A percentile compares a stretch with the other conserved stretches of the same genome.
These are phyloP conservation scores for Hypoxylon perforatum DNA, from an alignment of 495 filamentous ascomycete genomes.

Conservation along the genomic window DNA sequence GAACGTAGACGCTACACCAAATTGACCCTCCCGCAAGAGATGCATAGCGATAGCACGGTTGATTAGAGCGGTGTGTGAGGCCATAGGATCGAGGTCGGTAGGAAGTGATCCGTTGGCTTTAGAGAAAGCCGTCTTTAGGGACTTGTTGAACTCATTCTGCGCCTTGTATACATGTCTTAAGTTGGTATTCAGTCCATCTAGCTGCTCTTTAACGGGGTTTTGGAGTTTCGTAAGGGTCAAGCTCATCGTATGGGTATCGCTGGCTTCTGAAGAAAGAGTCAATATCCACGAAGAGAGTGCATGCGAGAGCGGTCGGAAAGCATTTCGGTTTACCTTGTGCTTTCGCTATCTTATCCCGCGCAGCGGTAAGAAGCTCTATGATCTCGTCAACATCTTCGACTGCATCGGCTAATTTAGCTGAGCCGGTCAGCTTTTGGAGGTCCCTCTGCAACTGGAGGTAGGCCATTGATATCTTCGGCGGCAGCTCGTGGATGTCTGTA, in stretches of 20 bases:
- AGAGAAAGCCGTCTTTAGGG: slow-evolving; percentile 73
- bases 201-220: slow-evolving; percentile 78
- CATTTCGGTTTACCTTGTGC: slow-evolving; percentile 65
- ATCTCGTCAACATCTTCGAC: slow-evolving; percentile 82
- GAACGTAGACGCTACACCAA: slow-evolving; percentile 85
- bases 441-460: slow-evolving; percentile 71
- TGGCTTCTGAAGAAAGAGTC: slow-evolving; percentile 33
- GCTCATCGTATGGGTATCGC: slow-evolving; percentile 76
- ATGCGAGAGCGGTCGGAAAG: background rate
- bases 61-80: slow-evolving; percentile 77
- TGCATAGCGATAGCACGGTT: slow-evolving; percentile 97
- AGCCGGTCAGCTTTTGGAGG: slow-evolving; percentile 73
- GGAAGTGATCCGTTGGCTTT: slow-evolving; percentile 68
- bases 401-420: slow-evolving; percentile 75
- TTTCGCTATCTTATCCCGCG: slow-evolving; percentile 76
- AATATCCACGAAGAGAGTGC: slow-evolving; percentile 9
- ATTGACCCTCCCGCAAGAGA: slow-evolving; percentile 92
- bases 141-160: slow-evolving; percentile 82
- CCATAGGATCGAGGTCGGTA: slow-evolving; percentile 84
- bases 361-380: slow-evolving; percentile 77
- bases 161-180: slow-evolving; percentile 82
- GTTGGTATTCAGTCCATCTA: slow-evolving; percentile 80
- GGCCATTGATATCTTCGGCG: slow-evolving; percentile 30
- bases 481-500: too few relatives aligned
- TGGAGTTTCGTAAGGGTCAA: slow-evolving; percentile 84